Evolutionary conservation across 257 asterid genomes (phyloP), one percentile per base, ranked within the genome.

Genomic region (Nicotiana sylvestris): DNA sequence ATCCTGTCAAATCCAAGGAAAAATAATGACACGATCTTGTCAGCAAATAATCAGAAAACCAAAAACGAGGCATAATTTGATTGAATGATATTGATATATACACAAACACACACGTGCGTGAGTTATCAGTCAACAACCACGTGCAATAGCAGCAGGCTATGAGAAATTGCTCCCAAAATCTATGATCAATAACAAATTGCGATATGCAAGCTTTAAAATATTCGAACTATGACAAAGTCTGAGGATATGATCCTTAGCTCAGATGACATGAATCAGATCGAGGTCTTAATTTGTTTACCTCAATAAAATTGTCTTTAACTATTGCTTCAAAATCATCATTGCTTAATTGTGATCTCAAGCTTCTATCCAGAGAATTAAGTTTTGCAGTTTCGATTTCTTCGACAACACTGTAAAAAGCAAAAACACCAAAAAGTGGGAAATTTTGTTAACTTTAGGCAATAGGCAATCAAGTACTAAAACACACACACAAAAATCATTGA

Each of bases 271-370:
- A 21, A 84, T n/a, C 81, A 81, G 74, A 84, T 62, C 87, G 3
- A 74, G 80, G 80, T 49, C 43, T 74, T 51, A 25, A 27, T 51
- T 61, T 27, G 35, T 49, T 91, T 92, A 94, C 98, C 76, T 94
- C 98, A 62, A 65, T 74, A 56, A 89, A 76, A 87, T 79, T 78
- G 83, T 55, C 80, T 79, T 84, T 82, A 64, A 85, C 25, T 77
- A 82, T 82, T 77, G 17, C 94, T 81, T 89, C 94, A 4, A 79
- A 57, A 81, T 91, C 90, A 6, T 85, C 90, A 74, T 84, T 86
- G 87, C 88, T 90, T 85, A 96, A 83, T 72, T 90, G 90, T 18
- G 93, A 89, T 88, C 87, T 94, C 88, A 94, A 88, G 88, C 97
- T 93, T 89, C 87, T 86, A 76, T 90, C 93, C 87, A 90, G 90